Percentiles rank a stretch among this genome's conserved stretches.
Evolutionary conservation across 495 filamentous ascomycete genomes (phyloP).

Genomic region (Penicillium steckii): DNA sequence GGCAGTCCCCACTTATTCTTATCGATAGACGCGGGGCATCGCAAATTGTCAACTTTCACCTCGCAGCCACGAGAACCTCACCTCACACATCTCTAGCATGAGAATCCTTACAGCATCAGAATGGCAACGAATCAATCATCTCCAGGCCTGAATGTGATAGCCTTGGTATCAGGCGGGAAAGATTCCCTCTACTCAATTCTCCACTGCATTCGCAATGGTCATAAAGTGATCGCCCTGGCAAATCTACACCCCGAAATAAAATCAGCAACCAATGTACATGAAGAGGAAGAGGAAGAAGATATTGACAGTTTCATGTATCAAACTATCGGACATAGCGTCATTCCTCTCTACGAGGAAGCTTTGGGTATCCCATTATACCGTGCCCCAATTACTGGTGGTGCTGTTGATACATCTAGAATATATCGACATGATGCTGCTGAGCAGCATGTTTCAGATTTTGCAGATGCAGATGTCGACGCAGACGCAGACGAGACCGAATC

Average conservation of each 20-base stretch:
- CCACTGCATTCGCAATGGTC: slow-evolving; percentile 83
- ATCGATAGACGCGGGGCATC: too few relatives aligned
- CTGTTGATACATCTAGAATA: slow-evolving; percentile 52
- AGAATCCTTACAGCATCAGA: too few relatives aligned
- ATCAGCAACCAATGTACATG: neutral
- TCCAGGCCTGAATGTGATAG: slow-evolving; percentile 71
- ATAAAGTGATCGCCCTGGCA: slow-evolving; percentile 81
- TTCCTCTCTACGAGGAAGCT: slow-evolving; percentile 79
- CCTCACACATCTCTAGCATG: too few relatives aligned
- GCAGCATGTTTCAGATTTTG: too few relatives aligned
- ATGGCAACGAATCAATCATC: neutral
- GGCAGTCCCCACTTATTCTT: too few relatives aligned
- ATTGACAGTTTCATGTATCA: slow-evolving; percentile 99
- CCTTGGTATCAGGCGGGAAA: slow-evolving; percentile 92
- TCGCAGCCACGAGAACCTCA: too few relatives aligned
- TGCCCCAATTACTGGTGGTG: slow-evolving; percentile 64
- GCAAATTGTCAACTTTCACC: too few relatives aligned
- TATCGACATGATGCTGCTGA: slow-evolving; percentile 23
- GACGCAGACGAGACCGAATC: slow-evolving; percentile 81
- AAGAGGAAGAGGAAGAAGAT: slow-evolving; percentile 55
- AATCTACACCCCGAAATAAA: slow-evolving; percentile 68
- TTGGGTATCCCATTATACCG: slow-evolving; percentile 80
- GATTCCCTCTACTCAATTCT: slow-evolving; percentile 93
- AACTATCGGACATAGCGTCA: slow-evolving; percentile 84
- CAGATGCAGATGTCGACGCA: slow-evolving; percentile 3